Evolutionary conservation across 768 basidiomycete genomes (phyloP), one percentile per base, ranked within the genome.

Genomic region (Psilocybe sp.): DNA sequence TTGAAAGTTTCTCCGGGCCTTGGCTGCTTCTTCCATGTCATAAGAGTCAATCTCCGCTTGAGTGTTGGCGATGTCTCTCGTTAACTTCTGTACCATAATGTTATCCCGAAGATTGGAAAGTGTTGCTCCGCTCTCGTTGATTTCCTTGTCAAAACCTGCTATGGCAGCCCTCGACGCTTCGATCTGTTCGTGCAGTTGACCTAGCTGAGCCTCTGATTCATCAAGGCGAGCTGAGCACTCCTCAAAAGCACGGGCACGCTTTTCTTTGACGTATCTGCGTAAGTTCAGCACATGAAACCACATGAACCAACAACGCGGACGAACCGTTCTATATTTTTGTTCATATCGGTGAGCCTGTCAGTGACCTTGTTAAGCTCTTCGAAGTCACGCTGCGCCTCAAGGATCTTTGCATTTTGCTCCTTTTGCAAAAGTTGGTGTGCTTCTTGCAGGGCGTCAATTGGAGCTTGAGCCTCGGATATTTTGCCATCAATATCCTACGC

Each of bases 11-110:
- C 87, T 78, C 64, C 84, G 83, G 16, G 92, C 89, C 63, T 82
- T 89, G 15, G 86, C 87, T 15, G 92, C 91, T 53, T 82, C 84
- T 56, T 95, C 92, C 70, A 98, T 79, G 66, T 98, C 90, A 51
- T 81, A 77, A 5, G 74, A 69, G 40, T 85, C 84, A 47, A 97
- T 87, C 65, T 93, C 77, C 10, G 71, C 73, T 61, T 90, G 81
- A 6, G 85, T 82, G 1, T 74, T 72, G 23, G 71, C 72, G 23
- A 97, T 87, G 47, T 91, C 82, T 40, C 75, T 72, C 48, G 76
- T 73, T 18, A 92, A 73, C 60, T 80, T 79, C 50, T 92, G 76
- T 47, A 91, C 81, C 4, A 89, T 82, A 40, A 92, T 71, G 64
- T 98, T 99, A 64, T 93, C 89, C 53, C 87, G 81, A 47, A 92